Evolutionary conservation across 441 rosid species (phyloP).

Genomic region (Populus hybrid): DNA sequence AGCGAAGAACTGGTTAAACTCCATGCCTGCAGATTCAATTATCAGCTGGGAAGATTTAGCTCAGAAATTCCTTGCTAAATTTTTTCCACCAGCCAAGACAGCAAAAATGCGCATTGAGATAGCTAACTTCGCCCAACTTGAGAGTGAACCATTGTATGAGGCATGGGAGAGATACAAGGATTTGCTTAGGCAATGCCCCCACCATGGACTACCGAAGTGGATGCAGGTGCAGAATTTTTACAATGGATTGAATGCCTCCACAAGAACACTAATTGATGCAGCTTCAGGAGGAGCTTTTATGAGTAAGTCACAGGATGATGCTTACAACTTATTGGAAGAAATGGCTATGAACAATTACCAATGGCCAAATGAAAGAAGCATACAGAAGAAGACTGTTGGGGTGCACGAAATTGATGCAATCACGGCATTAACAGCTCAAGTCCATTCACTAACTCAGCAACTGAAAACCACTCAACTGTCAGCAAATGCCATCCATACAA

Average conservation of each 20-base stretch:
- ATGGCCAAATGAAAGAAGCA: neutral
- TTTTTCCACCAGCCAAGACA: no score
- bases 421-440: neutral
- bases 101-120: no score
- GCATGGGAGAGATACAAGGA: no score
- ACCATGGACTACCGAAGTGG: neutral
- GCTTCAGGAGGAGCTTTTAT: neutral
- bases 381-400: fast-evolving
- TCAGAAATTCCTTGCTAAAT: no score
- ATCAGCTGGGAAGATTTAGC: no score
- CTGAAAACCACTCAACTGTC: neutral
- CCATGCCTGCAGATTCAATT: no score
- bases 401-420: neutral
- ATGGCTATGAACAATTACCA: neutral
- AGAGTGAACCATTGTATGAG: no score
- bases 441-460: neutral
- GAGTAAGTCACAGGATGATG: neutral
- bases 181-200: neutral
- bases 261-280: neutral
- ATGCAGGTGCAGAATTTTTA: neutral
- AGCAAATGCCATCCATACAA: neutral
- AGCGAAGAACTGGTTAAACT: no score
- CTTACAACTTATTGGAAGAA: neutral
- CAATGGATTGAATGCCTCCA: neutral
- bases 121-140: no score